These are phyloP conservation scores for Gossypium anomalum DNA, from an alignment of 345 rosid genomes.

Conservation along the genomic window DNA sequence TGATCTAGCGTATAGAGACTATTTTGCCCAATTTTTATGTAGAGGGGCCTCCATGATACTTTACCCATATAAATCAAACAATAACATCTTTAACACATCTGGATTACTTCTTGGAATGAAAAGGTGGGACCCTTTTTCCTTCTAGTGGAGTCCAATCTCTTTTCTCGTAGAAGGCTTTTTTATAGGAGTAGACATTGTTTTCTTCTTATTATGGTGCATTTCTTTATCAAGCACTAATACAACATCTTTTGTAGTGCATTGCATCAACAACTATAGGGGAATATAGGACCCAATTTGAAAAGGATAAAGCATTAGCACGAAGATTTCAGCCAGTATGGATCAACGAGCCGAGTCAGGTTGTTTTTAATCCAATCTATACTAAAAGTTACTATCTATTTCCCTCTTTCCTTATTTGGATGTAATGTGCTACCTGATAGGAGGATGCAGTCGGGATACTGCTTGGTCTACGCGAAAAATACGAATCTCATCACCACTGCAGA, in stretches of 20 bases:
- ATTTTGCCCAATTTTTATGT: too few relatives aligned
- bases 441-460: constrained; percentile 80
- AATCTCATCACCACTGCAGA: constrained; percentile 83
- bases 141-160: neutral
- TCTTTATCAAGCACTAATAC: constrained; percentile 10
- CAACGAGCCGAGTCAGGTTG: constrained; percentile 89
- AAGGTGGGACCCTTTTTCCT: neutral
- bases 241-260: constrained; percentile 67
- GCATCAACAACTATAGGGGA: constrained; percentile 93
- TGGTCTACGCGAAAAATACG: constrained; percentile 88
- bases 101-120: neutral
- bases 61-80: too few relatives aligned
- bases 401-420: constrained; percentile 21
- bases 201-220: constrained; percentile 1
- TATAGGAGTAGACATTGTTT: neutral
- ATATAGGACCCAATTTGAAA: constrained; percentile 77
- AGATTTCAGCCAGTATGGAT: constrained; percentile 92
- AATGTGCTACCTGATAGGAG: constrained; percentile 47
- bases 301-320: constrained; percentile 91
- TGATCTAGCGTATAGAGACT: too few relatives aligned
- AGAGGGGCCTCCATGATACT: too few relatives aligned
- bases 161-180: neutral
- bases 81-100: neutral
- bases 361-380: constrained; percentile 17
- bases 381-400: neutral